Evolutionary conservation across 441 rosid genomes (phyloP).

Genomic region (Gossypium davidsonii): DNA sequence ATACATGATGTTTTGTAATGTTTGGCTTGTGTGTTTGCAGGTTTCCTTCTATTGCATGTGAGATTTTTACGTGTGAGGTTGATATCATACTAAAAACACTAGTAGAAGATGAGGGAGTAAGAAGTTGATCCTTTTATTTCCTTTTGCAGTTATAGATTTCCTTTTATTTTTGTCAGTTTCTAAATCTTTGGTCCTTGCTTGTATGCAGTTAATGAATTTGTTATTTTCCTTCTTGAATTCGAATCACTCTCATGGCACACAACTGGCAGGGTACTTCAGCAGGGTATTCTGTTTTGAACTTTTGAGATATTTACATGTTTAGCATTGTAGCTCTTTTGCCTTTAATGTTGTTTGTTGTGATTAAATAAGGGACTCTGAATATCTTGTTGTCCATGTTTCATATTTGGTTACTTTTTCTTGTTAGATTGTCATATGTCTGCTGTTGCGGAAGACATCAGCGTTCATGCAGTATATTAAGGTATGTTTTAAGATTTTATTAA

Average conservation of each 20-base stretch:
- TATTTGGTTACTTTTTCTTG: background rate
- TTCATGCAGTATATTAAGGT: slow-evolving; percentile 62
- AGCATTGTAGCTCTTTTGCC: slow-evolving; percentile 2
- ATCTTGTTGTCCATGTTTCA: slow-evolving; percentile 10
- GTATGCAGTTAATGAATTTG: slow-evolving; percentile 58
- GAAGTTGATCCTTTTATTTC: background rate
- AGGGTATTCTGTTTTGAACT: slow-evolving; percentile 41
- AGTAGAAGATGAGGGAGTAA: slow-evolving; percentile 65
- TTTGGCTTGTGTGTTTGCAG: slow-evolving; percentile 28
- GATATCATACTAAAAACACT: slow-evolving; percentile 67
- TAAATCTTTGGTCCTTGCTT: slow-evolving; percentile 16
- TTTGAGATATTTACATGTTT: slow-evolving; percentile 12
- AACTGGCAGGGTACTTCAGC: slow-evolving; percentile 72
- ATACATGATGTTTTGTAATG: slow-evolving; percentile 14
- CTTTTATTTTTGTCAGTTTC: background rate
- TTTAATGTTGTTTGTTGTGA: background rate
- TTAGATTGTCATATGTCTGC: slow-evolving; percentile 62
- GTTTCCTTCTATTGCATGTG: slow-evolving; percentile 62
- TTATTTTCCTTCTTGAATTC: slow-evolving; percentile 62
- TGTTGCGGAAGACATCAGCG: slow-evolving; percentile 57
- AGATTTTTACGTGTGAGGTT: slow-evolving; percentile 74
- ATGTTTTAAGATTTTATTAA: slow-evolving; percentile 23
- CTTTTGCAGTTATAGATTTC: background rate
- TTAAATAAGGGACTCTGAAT: slow-evolving; percentile 9
- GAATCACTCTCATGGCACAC: slow-evolving; percentile 40